Percentiles rank a stretch among this genome's conserved stretches.
These are phyloP conservation scores for Exophiala mesophila DNA, from an alignment of 2,329 filamentous ascomycete genomes.

Conservation along the genomic window DNA sequence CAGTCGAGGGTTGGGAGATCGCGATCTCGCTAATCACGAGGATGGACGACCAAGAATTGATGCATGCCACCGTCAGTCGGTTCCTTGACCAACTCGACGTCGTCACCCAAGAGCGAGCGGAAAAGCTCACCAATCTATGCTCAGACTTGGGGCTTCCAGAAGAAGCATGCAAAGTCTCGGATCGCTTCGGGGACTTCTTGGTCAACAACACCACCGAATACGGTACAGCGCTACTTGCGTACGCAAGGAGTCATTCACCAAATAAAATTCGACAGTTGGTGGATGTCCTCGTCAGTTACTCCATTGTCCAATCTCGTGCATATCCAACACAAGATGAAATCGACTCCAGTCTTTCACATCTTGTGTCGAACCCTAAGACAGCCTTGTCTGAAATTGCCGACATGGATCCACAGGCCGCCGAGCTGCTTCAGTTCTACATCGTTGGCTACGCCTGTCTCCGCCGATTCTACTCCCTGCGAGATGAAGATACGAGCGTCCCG, in stretches of 20 bases:
- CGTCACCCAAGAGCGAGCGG: slow-evolving; percentile 65
- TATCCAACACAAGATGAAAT: slow-evolving; percentile 69
- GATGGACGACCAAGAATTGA: slow-evolving; percentile 66
- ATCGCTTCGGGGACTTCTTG: slow-evolving; percentile 80
- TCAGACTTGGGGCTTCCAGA: slow-evolving; percentile 71
- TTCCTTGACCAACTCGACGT: slow-evolving; percentile 70
- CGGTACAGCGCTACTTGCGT: slow-evolving; percentile 84
- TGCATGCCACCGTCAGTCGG: slow-evolving; percentile 68
- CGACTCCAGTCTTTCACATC: slow-evolving; percentile 63
- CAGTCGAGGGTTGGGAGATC: slow-evolving; percentile 79
- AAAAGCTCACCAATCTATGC: slow-evolving; percentile 75
- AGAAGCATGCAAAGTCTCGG: slow-evolving; percentile 74
- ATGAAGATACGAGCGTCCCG: slow-evolving; percentile 50
- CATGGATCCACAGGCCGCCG: slow-evolving; percentile 74
- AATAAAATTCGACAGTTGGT: slow-evolving; percentile 79
- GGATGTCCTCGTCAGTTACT: slow-evolving; percentile 81
- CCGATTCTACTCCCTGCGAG: slow-evolving; percentile 84
- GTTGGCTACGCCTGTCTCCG: slow-evolving; percentile 90
- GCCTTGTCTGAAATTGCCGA: slow-evolving; percentile 68
- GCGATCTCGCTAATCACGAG: slow-evolving; percentile 77
- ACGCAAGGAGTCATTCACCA: slow-evolving; percentile 73
- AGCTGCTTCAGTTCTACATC: slow-evolving; percentile 76
- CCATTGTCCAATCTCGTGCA: slow-evolving; percentile 74
- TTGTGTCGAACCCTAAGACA: slow-evolving; percentile 67
- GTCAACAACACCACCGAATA: slow-evolving; percentile 69